Percentiles rank a stretch among this genome's conserved stretches.
Evolutionary conservation across 1,284 basidiomycete genomes (phyloP).

Genomic region (Rhodotorula sp.): DNA sequence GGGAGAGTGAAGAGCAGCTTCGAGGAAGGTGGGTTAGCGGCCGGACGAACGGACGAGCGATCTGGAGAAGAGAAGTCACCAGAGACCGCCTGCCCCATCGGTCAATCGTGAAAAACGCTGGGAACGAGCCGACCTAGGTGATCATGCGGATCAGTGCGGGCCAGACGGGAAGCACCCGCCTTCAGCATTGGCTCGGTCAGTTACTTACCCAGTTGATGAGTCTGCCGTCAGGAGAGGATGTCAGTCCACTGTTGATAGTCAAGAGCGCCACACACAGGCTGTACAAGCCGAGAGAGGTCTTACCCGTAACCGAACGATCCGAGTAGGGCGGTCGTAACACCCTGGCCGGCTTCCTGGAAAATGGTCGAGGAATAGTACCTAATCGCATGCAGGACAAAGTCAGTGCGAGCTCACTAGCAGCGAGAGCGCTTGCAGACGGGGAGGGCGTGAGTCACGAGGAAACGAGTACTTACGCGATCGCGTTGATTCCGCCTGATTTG

Average conservation of each 20-base stretch:
- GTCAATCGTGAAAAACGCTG: slow-evolving; percentile 47
- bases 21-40: too few species aligned
- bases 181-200: too few species aligned
- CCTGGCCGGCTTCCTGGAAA: slow-evolving; percentile 62
- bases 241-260: too few species aligned
- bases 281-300: neutral
- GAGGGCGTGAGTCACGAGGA: too few species aligned
- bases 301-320: slow-evolving; percentile 62
- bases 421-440: too few species aligned
- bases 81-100: slow-evolving; percentile 49
- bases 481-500: slow-evolving; percentile 48
- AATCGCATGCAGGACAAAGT: too few species aligned
- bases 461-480: slow-evolving; percentile 42
- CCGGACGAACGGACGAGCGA: too few species aligned
- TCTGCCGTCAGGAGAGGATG: slow-evolving; percentile 33
- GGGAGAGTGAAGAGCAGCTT: slow-evolving; percentile 50
- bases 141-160: too few species aligned
- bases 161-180: too few species aligned
- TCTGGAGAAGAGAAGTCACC: too few species aligned
- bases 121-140: slow-evolving; percentile 44
- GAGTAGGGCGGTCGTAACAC: slow-evolving; percentile 55
- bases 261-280: neutral
- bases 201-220: slow-evolving; percentile 24
- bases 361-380: slow-evolving; percentile 62
- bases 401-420: too few species aligned